These are phyloP conservation scores for Nannochloropsis oceanica DNA, from an alignment of 108 stramenopile species.

Conservation along the genomic window DNA sequence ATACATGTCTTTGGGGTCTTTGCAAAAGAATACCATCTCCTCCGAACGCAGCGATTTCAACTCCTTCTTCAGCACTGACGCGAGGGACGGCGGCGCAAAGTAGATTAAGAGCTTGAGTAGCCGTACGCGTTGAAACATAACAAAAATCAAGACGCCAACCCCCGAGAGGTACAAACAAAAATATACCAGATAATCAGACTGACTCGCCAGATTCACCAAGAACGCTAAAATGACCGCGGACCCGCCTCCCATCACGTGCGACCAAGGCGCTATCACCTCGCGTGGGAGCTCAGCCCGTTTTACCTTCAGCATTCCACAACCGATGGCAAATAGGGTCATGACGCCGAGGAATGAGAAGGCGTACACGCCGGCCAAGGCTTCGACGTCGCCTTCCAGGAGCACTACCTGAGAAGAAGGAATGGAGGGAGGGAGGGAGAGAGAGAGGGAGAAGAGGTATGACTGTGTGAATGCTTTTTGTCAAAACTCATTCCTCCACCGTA, in stretches of 20 bases:
- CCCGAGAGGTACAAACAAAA: slow-evolving; percentile 39
- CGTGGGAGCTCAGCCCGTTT: slow-evolving; percentile 41
- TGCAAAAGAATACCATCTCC: slow-evolving; percentile 38
- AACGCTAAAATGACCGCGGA: slow-evolving; percentile 6
- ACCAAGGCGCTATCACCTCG: slow-evolving; percentile 13
- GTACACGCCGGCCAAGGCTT: slow-evolving; percentile 42
- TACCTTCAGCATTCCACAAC: slow-evolving; percentile 38
- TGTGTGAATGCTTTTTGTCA: too few species aligned
- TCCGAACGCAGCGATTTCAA: slow-evolving; percentile 4
- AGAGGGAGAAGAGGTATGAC: neutral
- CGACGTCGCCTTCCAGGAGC: slow-evolving; percentile 37
- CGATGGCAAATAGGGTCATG: slow-evolving; percentile 44
- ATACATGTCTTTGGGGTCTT: slow-evolving; percentile 40
- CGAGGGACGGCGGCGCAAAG: neutral
- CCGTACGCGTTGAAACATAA: slow-evolving; percentile 36
- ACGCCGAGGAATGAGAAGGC: slow-evolving; percentile 39
- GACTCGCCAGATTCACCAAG: slow-evolving; percentile 37
- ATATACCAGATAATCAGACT: slow-evolving; percentile 38
- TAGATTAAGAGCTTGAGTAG: neutral
- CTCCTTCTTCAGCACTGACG: neutral
- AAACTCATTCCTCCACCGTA: neutral
- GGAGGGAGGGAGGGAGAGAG: slow-evolving; percentile 14
- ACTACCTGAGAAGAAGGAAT: slow-evolving; percentile 30
- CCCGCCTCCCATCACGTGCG: neutral
- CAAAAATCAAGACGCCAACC: slow-evolving; percentile 29